A percentile compares a stretch with the other conserved stretches of the same genome.
Conservation (phyloP, 331 rosid species). For the Pyracantha coccinea region DNA sequence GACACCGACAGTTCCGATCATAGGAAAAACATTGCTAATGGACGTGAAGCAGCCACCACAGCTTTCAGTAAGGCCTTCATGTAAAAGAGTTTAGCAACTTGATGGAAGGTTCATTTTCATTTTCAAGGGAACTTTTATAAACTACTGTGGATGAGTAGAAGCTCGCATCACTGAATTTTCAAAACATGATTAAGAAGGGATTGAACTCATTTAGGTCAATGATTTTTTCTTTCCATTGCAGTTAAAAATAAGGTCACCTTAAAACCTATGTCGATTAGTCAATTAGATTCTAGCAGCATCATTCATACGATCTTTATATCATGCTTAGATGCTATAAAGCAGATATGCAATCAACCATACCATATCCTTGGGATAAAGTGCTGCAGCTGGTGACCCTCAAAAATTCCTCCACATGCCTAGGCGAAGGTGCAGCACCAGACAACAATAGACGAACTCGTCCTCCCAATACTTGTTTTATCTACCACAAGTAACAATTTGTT, state of each 20-base stretch:
- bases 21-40: constrained; percentile 54
- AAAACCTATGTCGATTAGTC: not conserved
- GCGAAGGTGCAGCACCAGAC: constrained; percentile 91
- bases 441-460: constrained; percentile 68
- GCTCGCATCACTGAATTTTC: not conserved
- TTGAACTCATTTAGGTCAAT: not conserved
- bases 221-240: not conserved
- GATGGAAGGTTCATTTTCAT: not conserved
- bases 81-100: not conserved
- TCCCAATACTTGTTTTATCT: constrained; percentile 80
- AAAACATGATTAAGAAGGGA: not conserved
- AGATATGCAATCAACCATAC: constrained; percentile 23
- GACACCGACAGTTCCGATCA: constrained; percentile 78
- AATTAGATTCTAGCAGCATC: not conserved
- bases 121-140: not conserved
- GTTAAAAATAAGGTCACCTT: not conserved
- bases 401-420: constrained; percentile 79
- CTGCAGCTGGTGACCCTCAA: constrained; percentile 68
- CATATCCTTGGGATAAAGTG: constrained; percentile 80
- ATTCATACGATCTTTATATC: not conserved
- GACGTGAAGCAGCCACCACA: constrained; percentile 81
- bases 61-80: constrained; percentile 80
- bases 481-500: constrained; percentile 5
- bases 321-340: not conserved
- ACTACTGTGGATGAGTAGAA: not conserved